Evolutionary conservation across 129 eudicot species (phyloP).

Genomic region (Tanacetum coccineum): DNA sequence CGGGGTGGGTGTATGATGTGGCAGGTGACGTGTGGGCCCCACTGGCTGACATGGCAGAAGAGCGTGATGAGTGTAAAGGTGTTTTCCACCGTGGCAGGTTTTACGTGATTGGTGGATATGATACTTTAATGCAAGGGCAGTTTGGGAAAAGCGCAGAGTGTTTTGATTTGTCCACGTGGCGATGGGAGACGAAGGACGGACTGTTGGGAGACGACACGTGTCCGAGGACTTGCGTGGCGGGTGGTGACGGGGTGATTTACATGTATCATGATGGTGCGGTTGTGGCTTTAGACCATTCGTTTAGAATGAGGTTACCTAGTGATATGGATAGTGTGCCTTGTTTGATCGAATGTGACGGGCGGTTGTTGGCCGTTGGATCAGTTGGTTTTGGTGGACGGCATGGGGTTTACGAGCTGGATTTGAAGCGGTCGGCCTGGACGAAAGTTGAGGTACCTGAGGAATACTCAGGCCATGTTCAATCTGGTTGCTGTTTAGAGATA

Average conservation of each 20-base stretch:
- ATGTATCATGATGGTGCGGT: conserved; percentile 39
- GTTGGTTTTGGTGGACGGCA: conserved; percentile 40
- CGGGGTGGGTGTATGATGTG: conserved; percentile 68
- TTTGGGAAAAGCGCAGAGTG: conserved; percentile 59
- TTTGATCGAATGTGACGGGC: conserved; percentile 52
- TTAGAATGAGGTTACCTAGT: conserved; percentile 44
- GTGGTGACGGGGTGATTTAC: conserved; percentile 41
- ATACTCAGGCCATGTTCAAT: conserved; percentile 70
- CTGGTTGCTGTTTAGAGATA: conserved; percentile 63
- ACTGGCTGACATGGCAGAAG: conserved; percentile 66
- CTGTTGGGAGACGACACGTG: conserved; percentile 43
- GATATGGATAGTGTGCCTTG: conserved; percentile 28
- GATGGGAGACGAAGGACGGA: conserved; percentile 45
- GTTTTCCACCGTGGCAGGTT: conserved; percentile 59
- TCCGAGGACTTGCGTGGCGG: conserved; percentile 58
- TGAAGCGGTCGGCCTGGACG: conserved; percentile 44
- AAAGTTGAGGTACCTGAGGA: conserved; percentile 38
- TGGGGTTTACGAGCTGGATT: conserved; percentile 46
- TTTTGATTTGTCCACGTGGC: conserved; percentile 43
- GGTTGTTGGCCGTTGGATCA: conserved; percentile 61
- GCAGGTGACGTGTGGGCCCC: conserved; percentile 43
- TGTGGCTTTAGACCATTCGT: conserved; percentile 30
- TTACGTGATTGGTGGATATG: conserved; percentile 85
- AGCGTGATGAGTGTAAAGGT: conserved; percentile 72
- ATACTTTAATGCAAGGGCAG: conserved; percentile 60